Evolutionary conservation across 2,329 filamentous ascomycete species (phyloP), one percentile per base, ranked within the genome.

Genomic region (Aspergillus fumigatiaffinis): DNA sequence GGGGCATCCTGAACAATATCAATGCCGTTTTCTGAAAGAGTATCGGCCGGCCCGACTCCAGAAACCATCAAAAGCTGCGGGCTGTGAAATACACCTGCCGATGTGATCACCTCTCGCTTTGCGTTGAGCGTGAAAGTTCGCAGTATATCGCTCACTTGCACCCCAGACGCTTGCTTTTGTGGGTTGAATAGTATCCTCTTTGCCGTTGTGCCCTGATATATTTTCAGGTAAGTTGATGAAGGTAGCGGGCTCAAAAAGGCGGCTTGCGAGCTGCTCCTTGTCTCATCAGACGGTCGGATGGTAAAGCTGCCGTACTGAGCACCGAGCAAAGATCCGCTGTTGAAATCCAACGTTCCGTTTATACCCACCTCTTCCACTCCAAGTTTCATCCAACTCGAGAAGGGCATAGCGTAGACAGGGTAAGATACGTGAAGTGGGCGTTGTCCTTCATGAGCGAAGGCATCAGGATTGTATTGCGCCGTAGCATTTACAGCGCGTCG

Each of bases 1-100:
- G 67, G 66, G 25, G 68, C 61, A 38, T 70, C 60, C 4, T 62
- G 63, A 12, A 75, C 53, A 0, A 68, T 57, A 5, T 66, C 54
- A 49, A 73, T 73, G 2, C 53, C 58, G 32, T 68, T 61, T 14
- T 67, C 56, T 20, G 59, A 38, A 4, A 73, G 63, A 4, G 55
- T 58, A 17, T 59, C 55, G 0, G 53, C 54, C 1, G 80, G 80
- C 0, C 81, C 81, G 56, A 79, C 68, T 1, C 82, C 81, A 46
- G 78, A 81, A 3, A 82, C 73, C 72, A 82, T 80, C 6, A 84
- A 72, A 6, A 84, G 68, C 58, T 84, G 80, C 0, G 83, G 82
- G 0, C 80, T 78, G 63, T 83, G 82, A 65, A 81, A 82, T 2
- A 76, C 73, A 6, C 84, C 84, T 1, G 78, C 80, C 0, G 81